These are phyloP conservation scores for Sapria himalayana DNA, from an alignment of 345 rosid species.

Conservation along the genomic window DNA sequence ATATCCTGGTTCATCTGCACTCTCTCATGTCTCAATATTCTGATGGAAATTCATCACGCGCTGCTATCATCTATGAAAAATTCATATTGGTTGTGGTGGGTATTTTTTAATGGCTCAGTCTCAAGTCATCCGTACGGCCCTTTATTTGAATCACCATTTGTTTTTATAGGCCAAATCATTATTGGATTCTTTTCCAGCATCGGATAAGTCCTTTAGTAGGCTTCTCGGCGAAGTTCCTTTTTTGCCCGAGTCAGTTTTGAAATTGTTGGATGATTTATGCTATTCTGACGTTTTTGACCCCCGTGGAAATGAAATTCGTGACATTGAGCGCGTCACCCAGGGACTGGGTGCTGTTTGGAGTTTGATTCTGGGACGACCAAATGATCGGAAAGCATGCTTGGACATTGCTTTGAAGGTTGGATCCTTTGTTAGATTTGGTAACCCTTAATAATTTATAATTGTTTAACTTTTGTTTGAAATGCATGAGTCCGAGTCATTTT, in stretches of 20 bases:
- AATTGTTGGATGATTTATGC: conserved; percentile 66
- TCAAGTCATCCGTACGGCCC: too few species aligned
- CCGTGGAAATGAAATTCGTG: conserved; percentile 38
- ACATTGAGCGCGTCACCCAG: conserved; percentile 80
- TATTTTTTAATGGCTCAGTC: conserved; percentile 6
- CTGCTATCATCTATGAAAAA: conserved; percentile 40
- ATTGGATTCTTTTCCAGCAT: conserved; percentile 70
- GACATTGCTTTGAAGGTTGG: conserved; percentile 79
- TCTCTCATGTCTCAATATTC: conserved; percentile 28
- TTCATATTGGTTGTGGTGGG: conserved; percentile 80
- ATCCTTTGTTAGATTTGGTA: too few species aligned
- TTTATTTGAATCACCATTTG: too few species aligned
- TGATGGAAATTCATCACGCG: conserved; percentile 25
- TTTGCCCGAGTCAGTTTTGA: conserved; percentile 54
- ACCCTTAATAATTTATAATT: too few species aligned
- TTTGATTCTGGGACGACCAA: conserved; percentile 80
- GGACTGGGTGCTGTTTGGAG: conserved; percentile 98
- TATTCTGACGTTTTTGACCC: conserved; percentile 35
- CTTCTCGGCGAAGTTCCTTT: conserved; percentile 85
- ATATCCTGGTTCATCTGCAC: conserved; percentile 61
- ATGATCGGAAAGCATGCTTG: conserved; percentile 61
- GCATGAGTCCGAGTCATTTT: too few species aligned
- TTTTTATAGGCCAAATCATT: conserved; percentile 62
- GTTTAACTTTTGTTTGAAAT: too few species aligned
- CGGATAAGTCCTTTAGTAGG: conserved; percentile 83